Percentiles rank a stretch among this genome's conserved stretches.
Evolutionary conservation across 2,329 filamentous ascomycete genomes (phyloP).

Genomic region (Claviceps cyperi): DNA sequence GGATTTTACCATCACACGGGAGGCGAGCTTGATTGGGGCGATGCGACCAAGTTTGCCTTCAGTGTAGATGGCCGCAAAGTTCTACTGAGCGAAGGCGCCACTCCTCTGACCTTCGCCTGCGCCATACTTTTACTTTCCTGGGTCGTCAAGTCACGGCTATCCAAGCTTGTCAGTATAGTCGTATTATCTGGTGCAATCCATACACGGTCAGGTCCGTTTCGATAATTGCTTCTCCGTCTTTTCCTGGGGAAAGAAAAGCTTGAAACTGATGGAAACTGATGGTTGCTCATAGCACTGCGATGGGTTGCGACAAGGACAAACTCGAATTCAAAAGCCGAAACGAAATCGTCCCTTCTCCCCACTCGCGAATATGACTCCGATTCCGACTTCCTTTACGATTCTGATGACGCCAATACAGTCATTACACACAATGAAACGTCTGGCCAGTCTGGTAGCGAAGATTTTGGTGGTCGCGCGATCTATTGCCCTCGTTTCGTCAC

Average conservation of each 20-base stretch:
- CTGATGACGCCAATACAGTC: slow-evolving; percentile 2
- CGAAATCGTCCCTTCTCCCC: slow-evolving; percentile 3
- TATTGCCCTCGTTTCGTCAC: slow-evolving; percentile 7
- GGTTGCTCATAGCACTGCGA: background rate
- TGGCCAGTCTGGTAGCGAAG: background rate
- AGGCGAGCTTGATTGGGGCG: slow-evolving; percentile 19
- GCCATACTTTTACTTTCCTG: slow-evolving; percentile 12
- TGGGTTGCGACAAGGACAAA: background rate
- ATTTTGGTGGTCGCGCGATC: slow-evolving; percentile 6
- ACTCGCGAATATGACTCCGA: slow-evolving; percentile 1
- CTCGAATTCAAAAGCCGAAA: background rate
- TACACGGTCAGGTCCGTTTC: slow-evolving; percentile 12
- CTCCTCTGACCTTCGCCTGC: slow-evolving; percentile 11
- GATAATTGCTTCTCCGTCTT: background rate
- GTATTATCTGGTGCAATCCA: slow-evolving; percentile 9
- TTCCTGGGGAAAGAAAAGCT: background rate
- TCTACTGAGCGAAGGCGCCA: slow-evolving; percentile 16
- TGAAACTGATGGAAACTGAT: background rate
- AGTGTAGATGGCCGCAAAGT: slow-evolving; percentile 18
- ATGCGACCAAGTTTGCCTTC: slow-evolving; percentile 16
- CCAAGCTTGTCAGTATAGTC: slow-evolving; percentile 11
- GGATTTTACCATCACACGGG: slow-evolving; percentile 19
- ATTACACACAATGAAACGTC: background rate
- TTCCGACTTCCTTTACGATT: slow-evolving; percentile 5
- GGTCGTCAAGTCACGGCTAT: slow-evolving; percentile 12